These are phyloP conservation scores for Halteria grandinella DNA, from an alignment of 73 alveolate species.

Conservation along the genomic window DNA sequence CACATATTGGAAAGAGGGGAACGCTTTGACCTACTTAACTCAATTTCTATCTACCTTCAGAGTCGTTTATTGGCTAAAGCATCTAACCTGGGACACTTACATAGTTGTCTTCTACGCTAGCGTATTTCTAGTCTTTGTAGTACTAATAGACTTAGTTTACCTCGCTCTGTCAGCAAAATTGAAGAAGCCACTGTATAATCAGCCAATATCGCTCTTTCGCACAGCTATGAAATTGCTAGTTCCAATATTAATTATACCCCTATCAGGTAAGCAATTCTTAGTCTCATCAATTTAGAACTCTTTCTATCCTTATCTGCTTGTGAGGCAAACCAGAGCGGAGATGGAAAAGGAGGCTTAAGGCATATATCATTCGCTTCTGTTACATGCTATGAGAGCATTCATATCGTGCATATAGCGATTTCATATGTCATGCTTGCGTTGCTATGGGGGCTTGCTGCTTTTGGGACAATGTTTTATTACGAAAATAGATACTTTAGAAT, in stretches of 20 bases:
- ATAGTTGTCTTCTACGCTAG: constrained; percentile 62
- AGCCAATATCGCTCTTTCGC: constrained; percentile 68
- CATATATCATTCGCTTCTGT: constrained; percentile 7
- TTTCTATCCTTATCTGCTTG: constrained; percentile 46
- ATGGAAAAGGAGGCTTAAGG: not conserved
- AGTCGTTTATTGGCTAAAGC: constrained; percentile 61
- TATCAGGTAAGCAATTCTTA: constrained; percentile 41
- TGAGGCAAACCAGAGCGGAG: not conserved
- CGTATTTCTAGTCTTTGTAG: constrained; percentile 57
- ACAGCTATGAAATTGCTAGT: constrained; percentile 54
- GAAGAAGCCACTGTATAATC: constrained; percentile 55
- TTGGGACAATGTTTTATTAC: constrained; percentile 19
- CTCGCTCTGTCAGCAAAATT: constrained; percentile 62
- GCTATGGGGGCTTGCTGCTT: not conserved
- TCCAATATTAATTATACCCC: constrained; percentile 65
- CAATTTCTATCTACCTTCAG: constrained; percentile 49
- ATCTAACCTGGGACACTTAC: constrained; percentile 57
- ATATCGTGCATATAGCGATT: constrained; percentile 34
- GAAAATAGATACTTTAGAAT: constrained; percentile 43
- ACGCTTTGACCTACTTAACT: constrained; percentile 49
- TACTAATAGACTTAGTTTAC: constrained; percentile 61
- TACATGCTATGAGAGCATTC: constrained; percentile 49
- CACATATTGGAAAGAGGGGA: constrained; percentile 62
- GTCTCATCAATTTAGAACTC: constrained; percentile 9
- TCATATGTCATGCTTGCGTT: constrained; percentile 33